These are phyloP conservation scores for Straminergon stramineum DNA, from an alignment of 225 moss, liverwort and hornwort species.

Conservation along the genomic window DNA sequence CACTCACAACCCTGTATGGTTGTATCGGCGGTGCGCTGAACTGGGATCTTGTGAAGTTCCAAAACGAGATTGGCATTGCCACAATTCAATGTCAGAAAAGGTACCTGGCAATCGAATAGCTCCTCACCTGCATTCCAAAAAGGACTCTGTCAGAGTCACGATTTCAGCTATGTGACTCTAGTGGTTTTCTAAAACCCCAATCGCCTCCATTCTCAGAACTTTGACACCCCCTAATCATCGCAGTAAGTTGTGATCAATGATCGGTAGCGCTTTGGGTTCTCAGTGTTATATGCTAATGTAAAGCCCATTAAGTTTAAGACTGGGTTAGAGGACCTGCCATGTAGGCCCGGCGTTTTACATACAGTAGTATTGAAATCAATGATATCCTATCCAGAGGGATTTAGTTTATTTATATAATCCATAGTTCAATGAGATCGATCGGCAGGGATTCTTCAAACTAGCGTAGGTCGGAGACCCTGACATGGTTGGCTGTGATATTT, in stretches of 20 bases:
- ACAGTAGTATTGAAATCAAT: neutral
- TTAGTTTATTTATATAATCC: neutral
- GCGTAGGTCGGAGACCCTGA: neutral
- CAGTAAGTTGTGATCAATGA: neutral
- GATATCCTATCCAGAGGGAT: neutral
- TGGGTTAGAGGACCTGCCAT: neutral
- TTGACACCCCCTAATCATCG: neutral
- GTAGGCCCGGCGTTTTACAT: neutral
- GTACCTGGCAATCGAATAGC: neutral
- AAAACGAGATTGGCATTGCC: constrained; percentile 21
- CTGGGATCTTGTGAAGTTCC: constrained; percentile 45
- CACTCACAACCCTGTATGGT: constrained; percentile 51
- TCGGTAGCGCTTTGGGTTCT: neutral
- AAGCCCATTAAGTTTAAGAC: neutral
- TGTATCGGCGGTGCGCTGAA: constrained; percentile 57
- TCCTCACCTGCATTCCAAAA: neutral
- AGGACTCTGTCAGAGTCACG: neutral
- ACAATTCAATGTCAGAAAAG: constrained; percentile 50
- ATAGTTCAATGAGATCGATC: neutral
- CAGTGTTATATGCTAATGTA: neutral
- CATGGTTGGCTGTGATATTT: neutral
- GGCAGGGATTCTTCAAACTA: neutral
- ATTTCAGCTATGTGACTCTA: neutral
- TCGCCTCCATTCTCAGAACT: neutral
- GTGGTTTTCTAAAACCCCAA: neutral